A percentile compares a stretch with the other conserved stretches of the same genome.
These are phyloP conservation scores for Sphagnum tenellum DNA, from an alignment of 225 moss, liverwort and hornwort species.

Conservation along the genomic window DNA sequence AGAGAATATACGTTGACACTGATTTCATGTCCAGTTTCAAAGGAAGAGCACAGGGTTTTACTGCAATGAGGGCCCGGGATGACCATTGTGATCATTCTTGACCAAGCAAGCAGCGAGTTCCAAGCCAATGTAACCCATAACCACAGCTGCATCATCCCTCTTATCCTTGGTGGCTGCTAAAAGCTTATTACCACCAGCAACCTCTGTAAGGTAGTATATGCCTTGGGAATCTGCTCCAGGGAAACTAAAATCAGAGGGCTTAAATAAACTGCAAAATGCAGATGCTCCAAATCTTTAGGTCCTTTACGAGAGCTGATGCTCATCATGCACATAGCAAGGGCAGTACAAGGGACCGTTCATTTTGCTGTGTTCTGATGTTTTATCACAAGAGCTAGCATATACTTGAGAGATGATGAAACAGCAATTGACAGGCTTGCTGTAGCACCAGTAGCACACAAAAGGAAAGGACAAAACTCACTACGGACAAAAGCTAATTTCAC, in stretches of 20 bases:
- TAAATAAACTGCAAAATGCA: constrained; percentile 22
- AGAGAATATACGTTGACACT: not conserved
- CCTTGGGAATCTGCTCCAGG: constrained; percentile 82
- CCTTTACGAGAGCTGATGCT: no score
- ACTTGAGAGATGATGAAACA: no score
- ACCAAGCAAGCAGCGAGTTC: constrained; percentile 64
- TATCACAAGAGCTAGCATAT: no score
- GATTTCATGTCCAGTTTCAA: not conserved
- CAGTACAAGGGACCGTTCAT: no score
- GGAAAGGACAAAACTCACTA: no score
- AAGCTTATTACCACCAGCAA: constrained; percentile 47
- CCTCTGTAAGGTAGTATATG: constrained; percentile 67
- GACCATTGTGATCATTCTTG: constrained; percentile 56
- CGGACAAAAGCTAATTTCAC: no score
- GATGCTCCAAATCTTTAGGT: no score
- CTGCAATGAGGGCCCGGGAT: constrained; percentile 46
- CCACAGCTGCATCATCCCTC: constrained; percentile 59
- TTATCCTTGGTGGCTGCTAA: constrained; percentile 51
- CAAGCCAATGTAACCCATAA: constrained; percentile 95
- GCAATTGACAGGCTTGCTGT: no score
- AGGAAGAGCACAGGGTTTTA: constrained; percentile 2
- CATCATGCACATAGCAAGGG: no score
- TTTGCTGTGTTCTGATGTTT: no score
- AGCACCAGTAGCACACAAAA: no score
- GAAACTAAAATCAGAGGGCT: constrained; percentile 70